These are phyloP conservation scores for Neocatenulostroma microsporum DNA, from an alignment of 2,329 filamentous ascomycete genomes.

Conservation along the genomic window DNA sequence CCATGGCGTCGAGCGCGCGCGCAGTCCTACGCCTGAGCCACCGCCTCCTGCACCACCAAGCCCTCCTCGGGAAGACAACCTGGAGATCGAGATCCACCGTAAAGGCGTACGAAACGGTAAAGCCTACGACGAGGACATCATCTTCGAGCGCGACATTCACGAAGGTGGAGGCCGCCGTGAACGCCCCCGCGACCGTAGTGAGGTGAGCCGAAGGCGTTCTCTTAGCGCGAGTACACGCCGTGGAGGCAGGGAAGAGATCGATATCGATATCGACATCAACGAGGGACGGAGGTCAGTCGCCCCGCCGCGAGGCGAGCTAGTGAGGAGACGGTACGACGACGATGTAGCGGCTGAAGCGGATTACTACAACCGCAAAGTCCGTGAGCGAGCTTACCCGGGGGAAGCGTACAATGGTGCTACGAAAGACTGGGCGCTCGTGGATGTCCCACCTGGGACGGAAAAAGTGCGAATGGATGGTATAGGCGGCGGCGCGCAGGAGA, in stretches of 20 bases:
- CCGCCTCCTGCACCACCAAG: conserved; percentile 36
- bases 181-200: conserved; percentile 1
- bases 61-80: conserved; percentile 46
- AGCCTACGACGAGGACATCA: conserved; percentile 57
- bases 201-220: too few species aligned
- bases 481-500: conserved; percentile 66
- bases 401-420: conserved; percentile 69
- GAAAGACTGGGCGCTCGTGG: conserved; percentile 71
- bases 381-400: conserved; percentile 60
- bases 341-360: conserved; percentile 50
- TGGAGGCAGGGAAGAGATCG: conserved; percentile 37
- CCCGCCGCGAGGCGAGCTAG: conserved; percentile 10
- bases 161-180: conserved; percentile 9
- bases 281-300: conserved; percentile 28
- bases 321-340: conserved; percentile 36
- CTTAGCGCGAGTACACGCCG: conserved; percentile 26
- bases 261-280: conserved; percentile 20
- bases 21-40: conserved; percentile 36
- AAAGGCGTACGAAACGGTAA: conserved; percentile 40
- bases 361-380: conserved; percentile 59
- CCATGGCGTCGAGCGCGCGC: conserved; percentile 52
- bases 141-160: conserved; percentile 51
- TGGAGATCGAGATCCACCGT: conserved; percentile 51
- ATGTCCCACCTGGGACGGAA: conserved; percentile 76
- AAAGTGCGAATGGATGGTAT: conserved; percentile 74